Conservation (phyloP, 2,329 filamentous ascomycete species). For the Zasmidium angulare region DNA sequence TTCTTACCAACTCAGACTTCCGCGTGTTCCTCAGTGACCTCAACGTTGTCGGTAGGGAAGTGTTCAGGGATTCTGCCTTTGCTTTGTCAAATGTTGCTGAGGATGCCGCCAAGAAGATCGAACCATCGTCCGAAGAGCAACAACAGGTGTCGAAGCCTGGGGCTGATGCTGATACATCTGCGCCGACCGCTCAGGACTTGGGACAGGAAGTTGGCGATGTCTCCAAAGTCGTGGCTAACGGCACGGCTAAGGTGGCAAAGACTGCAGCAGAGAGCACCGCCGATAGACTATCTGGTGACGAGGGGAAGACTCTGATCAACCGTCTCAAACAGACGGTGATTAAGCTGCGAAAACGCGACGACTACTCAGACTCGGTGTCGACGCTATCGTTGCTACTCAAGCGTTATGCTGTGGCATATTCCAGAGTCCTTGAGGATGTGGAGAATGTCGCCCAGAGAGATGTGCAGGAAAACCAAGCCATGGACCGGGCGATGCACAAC, state of each 20-base stretch:
- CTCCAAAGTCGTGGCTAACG: conserved; percentile 46
- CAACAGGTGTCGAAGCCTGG: conserved; percentile 54
- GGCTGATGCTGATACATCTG: conserved; percentile 48
- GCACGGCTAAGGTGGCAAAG: conserved; percentile 47
- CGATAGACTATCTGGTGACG: conserved; percentile 70
- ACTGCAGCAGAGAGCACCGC: conserved; percentile 69
- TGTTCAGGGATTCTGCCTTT: conserved; percentile 83
- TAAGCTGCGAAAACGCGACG: conserved; percentile 71
- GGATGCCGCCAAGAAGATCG: conserved; percentile 69
- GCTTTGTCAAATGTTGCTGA: conserved; percentile 74
- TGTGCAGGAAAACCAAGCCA: conserved; percentile 69
- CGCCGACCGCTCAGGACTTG: conserved; percentile 63
- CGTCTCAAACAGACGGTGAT: conserved; percentile 74
- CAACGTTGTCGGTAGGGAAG: conserved; percentile 73
- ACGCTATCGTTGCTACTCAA: conserved; percentile 73
- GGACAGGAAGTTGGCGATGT: conserved; percentile 48
- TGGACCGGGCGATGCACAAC: conserved; percentile 73
- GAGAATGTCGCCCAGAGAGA: conserved; percentile 67
- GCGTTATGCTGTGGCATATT: conserved; percentile 76
- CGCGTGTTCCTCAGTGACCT: conserved; percentile 81
- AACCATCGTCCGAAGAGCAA: conserved; percentile 64
- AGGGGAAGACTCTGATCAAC: conserved; percentile 70
- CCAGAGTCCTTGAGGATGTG: conserved; percentile 68
- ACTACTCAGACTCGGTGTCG: conserved; percentile 85
- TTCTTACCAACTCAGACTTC: conserved; percentile 88